Percentiles rank a stretch among this genome's conserved stretches.
These are phyloP conservation scores for Colletotrichum tabaci DNA, from an alignment of 2,329 filamentous ascomycete genomes.

Conservation along the genomic window DNA sequence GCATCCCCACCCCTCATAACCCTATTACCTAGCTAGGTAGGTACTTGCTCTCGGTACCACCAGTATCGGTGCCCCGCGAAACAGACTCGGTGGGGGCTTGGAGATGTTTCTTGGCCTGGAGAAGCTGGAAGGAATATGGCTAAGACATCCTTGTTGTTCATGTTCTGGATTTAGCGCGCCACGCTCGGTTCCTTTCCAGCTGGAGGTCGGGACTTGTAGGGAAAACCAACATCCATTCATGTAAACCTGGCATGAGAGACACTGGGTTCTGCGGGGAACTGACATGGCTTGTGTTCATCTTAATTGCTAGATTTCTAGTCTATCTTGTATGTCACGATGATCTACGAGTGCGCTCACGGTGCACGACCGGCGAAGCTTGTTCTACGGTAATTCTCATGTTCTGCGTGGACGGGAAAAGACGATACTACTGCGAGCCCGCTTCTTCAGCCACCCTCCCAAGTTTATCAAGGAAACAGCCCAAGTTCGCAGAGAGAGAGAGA, in stretches of 20 bases:
- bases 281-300: constrained; percentile 28
- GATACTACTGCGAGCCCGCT: constrained; percentile 21
- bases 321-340: constrained; percentile 27
- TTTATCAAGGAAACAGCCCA: constrained; percentile 2
- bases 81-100: constrained; percentile 9
- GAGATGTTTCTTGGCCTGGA: constrained; percentile 5
- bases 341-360: constrained; percentile 37
- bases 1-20: no score
- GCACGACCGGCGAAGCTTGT: constrained; percentile 20
- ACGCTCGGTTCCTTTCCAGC: no score
- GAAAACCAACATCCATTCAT: no score
- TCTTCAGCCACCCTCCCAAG: constrained; percentile 6
- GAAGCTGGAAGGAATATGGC: background rate
- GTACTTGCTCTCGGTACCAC: no score
- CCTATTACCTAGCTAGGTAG: no score
- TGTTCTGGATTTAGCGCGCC: background rate
- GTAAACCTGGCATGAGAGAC: no score
- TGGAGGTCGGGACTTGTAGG: no score
- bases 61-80: constrained; percentile 14
- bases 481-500: constrained; percentile 10
- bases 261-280: background rate
- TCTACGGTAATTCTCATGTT: constrained; percentile 32
- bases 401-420: constrained; percentile 19
- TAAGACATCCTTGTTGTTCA: constrained; percentile 1
- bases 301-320: constrained; percentile 39